Base-by-base conservation (phyloP, 352 stramenopile species). In the Phytophthora multivora region DNA sequence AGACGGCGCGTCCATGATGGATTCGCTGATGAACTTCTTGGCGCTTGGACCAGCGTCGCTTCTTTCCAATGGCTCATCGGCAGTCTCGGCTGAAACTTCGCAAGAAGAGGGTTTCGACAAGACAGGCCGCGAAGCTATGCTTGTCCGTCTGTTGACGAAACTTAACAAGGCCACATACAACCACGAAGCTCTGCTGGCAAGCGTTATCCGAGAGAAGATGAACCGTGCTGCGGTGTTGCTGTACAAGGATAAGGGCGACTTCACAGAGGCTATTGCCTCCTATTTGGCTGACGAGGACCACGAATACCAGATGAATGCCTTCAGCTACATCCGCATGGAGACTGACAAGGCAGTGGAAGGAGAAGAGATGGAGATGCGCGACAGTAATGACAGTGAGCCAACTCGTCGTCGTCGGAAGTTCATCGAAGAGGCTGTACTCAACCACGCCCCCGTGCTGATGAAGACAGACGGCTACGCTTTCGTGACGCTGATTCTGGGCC, bases 391-490 rank as follows among this genome's bases (percentile, higher is more conserved):
- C 40, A 46, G 28, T 43, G 63, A 70, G 16, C 58, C 63, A 26
- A 74, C 58, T 25, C 73, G 71, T 53, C 75, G 69, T 23, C 80
- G 78, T 23, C 83, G 78, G 10, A 90, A 88, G 55, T 59, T 80
- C 21, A 89, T 95, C 31, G 86, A 95, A 63, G 77, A 90, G 10
- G 86, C 85, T n/a, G 69, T 95, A 38, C 64, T 95, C 11, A 76
- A 61, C 15, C 83, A 95, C 55, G 81, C 84, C 1, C 78, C 82
- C 12, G 78, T 86, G 21, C 73, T 98, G 6, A 85, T 98, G 63
- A 86, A 95, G 45, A 86, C 96, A 6, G 91, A 98, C 55, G 77
- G 80, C 30, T 90, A 93, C 52, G 75, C 88, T 15, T 95, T 97
- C 39, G 82, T 98, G 45, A 83, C 90, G n/a, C 56, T 94, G 26